Conservation (phyloP, 2,329 filamentous ascomycete species). For the Ophiostoma quercus region DNA sequence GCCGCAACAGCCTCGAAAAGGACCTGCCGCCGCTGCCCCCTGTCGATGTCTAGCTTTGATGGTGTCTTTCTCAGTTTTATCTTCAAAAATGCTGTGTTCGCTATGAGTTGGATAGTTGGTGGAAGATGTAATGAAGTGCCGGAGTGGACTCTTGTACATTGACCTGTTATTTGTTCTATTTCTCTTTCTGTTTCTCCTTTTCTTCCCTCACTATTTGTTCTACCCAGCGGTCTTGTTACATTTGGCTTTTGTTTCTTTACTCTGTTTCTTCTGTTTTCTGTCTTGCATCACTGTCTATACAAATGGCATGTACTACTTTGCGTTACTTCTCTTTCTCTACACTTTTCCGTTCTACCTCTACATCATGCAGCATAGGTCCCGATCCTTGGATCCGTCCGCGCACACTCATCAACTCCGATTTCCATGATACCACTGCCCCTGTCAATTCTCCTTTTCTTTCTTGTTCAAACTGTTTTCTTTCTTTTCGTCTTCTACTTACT, state of each 20-base stretch:
- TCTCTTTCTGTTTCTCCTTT: slow-evolving; percentile 16
- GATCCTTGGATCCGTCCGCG: slow-evolving; percentile 4
- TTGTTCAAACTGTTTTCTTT: background rate
- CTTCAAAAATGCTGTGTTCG: slow-evolving; percentile 3
- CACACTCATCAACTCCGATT: background rate
- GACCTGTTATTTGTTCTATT: slow-evolving; percentile 21
- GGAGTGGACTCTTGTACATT: slow-evolving; percentile 25
- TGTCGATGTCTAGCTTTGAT: slow-evolving; percentile 18
- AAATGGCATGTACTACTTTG: slow-evolving; percentile 8
- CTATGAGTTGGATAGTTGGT: slow-evolving; percentile 16
- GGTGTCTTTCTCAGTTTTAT: slow-evolving; percentile 7
- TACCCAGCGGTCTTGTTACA: background rate
- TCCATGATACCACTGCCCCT: slow-evolving; percentile 30
- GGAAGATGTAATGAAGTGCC: slow-evolving; percentile 12
- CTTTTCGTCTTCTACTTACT: background rate
- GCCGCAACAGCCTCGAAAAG: slow-evolving; percentile 57
- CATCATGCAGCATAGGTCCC: slow-evolving; percentile 13
- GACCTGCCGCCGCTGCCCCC: slow-evolving; percentile 52
- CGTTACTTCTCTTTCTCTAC: background rate
- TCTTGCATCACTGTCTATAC: slow-evolving; percentile 8
- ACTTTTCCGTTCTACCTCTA: background rate
- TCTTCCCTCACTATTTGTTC: slow-evolving; percentile 9
- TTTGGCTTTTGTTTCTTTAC: background rate
- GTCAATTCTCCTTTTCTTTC: slow-evolving; percentile 12
- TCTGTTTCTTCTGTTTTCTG: background rate